Base-by-base conservation (phyloP, 495 filamentous ascomycete genomes). In the Aspergillus nanangensis region DNA sequence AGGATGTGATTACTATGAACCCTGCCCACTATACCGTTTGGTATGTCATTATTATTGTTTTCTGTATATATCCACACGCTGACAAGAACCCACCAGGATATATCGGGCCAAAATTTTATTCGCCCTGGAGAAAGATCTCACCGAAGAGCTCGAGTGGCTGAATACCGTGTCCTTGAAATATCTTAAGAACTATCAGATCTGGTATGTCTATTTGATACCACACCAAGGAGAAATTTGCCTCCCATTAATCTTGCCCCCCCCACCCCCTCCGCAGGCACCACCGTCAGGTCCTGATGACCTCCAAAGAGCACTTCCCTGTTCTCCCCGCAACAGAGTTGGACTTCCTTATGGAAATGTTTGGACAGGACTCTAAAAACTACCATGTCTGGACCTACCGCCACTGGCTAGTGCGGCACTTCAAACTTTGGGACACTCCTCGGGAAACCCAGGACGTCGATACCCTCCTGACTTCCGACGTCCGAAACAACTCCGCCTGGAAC, bases 171-270 rank as follows among this genome's bases (percentile, higher is more conserved):
- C 93, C 3, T 67, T 95, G 34, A 77, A 79, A 20, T 82, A 95
- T 57, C 79, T 92, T 56, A 98, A 98, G 63, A 98, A 97, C 63
- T 98, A 96, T 67, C 93, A 98, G 63, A 97, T 97, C 60, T 97
- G 93, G 77, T 80, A 66, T 14, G 43, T 14, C 38, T 27, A n/a
- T n/a, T n/a, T n/a, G n/a, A n/a, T n/a, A n/a, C n/a, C n/a, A n/a
- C n/a, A n/a, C n/a, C n/a, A n/a, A n/a, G n/a, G n/a, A n/a, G n/a
- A n/a, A n/a, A n/a, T n/a, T n/a, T n/a, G n/a, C n/a, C n/a, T n/a
- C n/a, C n/a, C n/a, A n/a, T n/a, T n/a, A n/a, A n/a, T n/a, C n/a
- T n/a, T n/a, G n/a, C n/a, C n/a, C n/a, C n/a, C n/a, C 3, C 17
- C 20, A 0, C 7, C n/a, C 8, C 20, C 5, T n/a, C n/a, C n/a